Evolutionary conservation across 2,329 filamentous ascomycete species (phyloP).

Genomic region (Paecilomyces fulvus): DNA sequence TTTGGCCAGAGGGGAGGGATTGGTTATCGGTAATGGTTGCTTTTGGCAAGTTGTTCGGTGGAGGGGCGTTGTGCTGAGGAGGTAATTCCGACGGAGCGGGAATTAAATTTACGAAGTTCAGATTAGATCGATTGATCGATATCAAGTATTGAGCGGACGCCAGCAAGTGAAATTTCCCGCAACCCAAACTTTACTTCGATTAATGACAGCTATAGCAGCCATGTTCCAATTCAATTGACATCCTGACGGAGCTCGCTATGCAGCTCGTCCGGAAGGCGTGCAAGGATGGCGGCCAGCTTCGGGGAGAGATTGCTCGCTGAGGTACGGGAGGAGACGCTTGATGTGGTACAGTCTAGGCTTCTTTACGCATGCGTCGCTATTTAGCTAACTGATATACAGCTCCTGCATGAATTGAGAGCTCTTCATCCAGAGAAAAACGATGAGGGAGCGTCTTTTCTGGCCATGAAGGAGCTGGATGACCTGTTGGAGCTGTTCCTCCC

Average conservation of each 20-base stretch:
- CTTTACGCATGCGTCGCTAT: not conserved
- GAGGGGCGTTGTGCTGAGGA: not conserved
- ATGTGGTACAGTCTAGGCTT: slow-evolving; percentile 38
- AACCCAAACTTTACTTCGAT: not conserved
- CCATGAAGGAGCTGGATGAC: slow-evolving; percentile 40
- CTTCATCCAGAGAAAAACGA: slow-evolving; percentile 12
- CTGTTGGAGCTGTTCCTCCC: slow-evolving; percentile 31
- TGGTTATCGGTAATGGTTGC: not conserved
- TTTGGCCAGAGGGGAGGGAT: no score
- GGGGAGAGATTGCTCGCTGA: slow-evolving; percentile 47
- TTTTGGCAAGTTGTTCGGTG: no score
- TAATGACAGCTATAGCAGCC: slow-evolving; percentile 8
- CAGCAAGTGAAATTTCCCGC: not conserved
- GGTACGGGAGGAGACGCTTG: slow-evolving; percentile 41
- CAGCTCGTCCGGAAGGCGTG: not conserved
- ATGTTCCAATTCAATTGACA: not conserved
- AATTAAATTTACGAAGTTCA: not conserved
- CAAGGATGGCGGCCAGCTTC: slow-evolving; percentile 29
- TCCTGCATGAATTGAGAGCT: slow-evolving; percentile 23
- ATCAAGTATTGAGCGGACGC: not conserved
- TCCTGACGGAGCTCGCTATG: not conserved
- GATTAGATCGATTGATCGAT: not conserved
- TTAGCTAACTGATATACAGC: slow-evolving; percentile 10
- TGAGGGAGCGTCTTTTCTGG: slow-evolving; percentile 21
- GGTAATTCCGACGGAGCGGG: not conserved